Conservation (phyloP, 192 early-diverging fungal species). For the Coemansia sp. region DNA sequence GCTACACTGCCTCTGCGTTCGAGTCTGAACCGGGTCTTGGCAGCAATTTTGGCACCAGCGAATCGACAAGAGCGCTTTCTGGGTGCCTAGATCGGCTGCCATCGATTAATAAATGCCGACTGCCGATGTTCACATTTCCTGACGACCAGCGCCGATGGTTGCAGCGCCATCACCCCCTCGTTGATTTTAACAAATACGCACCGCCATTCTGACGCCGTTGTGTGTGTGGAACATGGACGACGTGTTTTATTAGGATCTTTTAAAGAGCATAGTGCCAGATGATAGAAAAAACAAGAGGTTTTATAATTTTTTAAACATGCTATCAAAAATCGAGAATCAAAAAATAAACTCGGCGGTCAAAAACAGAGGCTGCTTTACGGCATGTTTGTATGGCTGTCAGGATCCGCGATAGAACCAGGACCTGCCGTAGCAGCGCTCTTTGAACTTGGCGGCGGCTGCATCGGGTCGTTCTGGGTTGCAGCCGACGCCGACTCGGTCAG, state of each 20-base stretch:
- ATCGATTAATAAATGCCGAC: slow-evolving; percentile 32
- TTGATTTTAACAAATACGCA: slow-evolving; percentile 47
- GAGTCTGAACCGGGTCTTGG: neutral
- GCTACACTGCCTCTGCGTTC: neutral
- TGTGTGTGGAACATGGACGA: neutral
- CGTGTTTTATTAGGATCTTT: too few species aligned
- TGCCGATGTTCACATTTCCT: slow-evolving; percentile 54
- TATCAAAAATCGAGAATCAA: too few species aligned
- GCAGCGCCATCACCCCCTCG: slow-evolving; percentile 15
- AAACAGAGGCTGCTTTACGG: too few species aligned
- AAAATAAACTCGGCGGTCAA: neutral
- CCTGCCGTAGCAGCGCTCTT: neutral
- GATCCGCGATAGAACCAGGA: neutral
- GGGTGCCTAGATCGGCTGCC: slow-evolving; percentile 25
- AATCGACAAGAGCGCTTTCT: slow-evolving; percentile 11
- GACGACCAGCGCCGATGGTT: slow-evolving; percentile 32
- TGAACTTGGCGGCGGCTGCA: neutral
- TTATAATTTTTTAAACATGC: too few species aligned
- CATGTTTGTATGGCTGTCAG: too few species aligned
- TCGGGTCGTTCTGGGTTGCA: neutral
- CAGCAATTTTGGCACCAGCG: neutral
- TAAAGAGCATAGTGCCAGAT: too few species aligned
- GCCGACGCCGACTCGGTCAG: neutral
- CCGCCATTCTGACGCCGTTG: slow-evolving; percentile 44
- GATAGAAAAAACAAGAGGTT: too few species aligned